phyloP scores from a whole-genome alignment of 2,329 filamentous ascomycete genomes.

The Cyclaneusma minus region DNA sequence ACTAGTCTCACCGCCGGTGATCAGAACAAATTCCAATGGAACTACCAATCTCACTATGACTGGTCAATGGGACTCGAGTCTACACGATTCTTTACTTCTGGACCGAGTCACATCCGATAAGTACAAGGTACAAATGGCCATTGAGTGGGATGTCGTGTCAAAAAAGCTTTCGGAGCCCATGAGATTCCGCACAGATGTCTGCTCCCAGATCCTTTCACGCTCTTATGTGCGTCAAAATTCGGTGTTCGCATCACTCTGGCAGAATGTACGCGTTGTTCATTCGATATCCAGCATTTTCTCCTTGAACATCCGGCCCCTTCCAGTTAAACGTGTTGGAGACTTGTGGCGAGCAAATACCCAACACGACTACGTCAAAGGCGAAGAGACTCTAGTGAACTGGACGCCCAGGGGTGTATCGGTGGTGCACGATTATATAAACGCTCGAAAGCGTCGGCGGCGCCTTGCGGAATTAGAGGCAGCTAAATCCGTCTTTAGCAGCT shows the following conservation, averaged over 20 bases:
- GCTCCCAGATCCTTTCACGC: constrained; percentile 69
- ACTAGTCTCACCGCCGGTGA: constrained; percentile 59
- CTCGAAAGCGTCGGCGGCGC: constrained; percentile 58
- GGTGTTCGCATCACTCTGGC: constrained; percentile 78
- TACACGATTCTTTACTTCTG: constrained; percentile 84
- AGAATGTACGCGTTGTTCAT: constrained; percentile 69
- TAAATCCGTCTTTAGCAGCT: constrained; percentile 43
- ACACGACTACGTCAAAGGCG: constrained; percentile 90
- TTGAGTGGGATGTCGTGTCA: constrained; percentile 76
- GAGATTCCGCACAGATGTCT: constrained; percentile 68
- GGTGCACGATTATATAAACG: constrained; percentile 70
- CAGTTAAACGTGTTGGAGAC: constrained; percentile 82
- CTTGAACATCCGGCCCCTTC: constrained; percentile 69
- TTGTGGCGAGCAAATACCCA: constrained; percentile 93
- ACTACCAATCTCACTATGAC: constrained; percentile 73
- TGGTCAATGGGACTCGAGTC: constrained; percentile 94
- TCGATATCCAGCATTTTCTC: constrained; percentile 80
- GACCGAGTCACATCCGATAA: constrained; percentile 88
- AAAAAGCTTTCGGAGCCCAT: constrained; percentile 77
- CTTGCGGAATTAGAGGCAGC: constrained; percentile 68
- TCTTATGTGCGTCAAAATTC: constrained; percentile 75
- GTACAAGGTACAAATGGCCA: constrained; percentile 74
- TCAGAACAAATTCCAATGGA: constrained; percentile 78
- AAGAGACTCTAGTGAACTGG: constrained; percentile 77
- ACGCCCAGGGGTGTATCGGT: constrained; percentile 78